Base-by-base conservation (phyloP, 768 basidiomycete genomes). In the Naganishia onofrii region DNA sequence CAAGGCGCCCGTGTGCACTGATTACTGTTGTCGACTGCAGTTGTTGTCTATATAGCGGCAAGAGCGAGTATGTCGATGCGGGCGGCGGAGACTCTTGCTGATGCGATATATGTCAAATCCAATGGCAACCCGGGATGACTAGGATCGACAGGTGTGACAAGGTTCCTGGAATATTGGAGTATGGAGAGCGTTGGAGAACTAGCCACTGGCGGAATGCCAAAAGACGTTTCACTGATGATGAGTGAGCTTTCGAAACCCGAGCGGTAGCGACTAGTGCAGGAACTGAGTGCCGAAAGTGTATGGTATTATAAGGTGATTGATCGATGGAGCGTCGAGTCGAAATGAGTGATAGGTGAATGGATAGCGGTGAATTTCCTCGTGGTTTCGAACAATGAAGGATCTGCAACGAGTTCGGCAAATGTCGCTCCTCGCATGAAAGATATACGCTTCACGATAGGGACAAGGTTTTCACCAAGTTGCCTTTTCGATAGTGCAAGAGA, bases 261-360 rank as follows among this genome's bases (percentile, higher is more conserved):
- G 60, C 26, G n/a, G 60, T 26, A 42, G 57, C 34, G 57, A 17
- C 34, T 34, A 42, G 23, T 29, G 42, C n/a, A 44, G 60, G 26
- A 26, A 23, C 42, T 23, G 38, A 42, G 38, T 51, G 34, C 28
- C 23, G 60, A 26, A 15, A 26, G n/a, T 23, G 10, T 8, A 34
- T 26, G 38, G 38, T 63, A 63, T 63, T 63, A 63, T 63, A 63
- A 29, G 38, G 19, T 34, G 60, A 29, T 51, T 51, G 48, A 26
- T n/a, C 7, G 29, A 26, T 44, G 21, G 21, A 44, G 60, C 57
- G 34, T 4, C 21, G 17, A 36, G 26, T 32, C 21, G 21, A 42
- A 44, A 29, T 15, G 23, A 42, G 42, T 63, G 36, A 7, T 26
- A 28, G 13, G 26, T 28, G 60, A 13, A 23, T 23, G 38, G 48